Percentiles rank a stretch among this genome's conserved stretches.
Conservation (phyloP, 768 basidiomycete genomes). For the Chalciporus pseudorubinellus region DNA sequence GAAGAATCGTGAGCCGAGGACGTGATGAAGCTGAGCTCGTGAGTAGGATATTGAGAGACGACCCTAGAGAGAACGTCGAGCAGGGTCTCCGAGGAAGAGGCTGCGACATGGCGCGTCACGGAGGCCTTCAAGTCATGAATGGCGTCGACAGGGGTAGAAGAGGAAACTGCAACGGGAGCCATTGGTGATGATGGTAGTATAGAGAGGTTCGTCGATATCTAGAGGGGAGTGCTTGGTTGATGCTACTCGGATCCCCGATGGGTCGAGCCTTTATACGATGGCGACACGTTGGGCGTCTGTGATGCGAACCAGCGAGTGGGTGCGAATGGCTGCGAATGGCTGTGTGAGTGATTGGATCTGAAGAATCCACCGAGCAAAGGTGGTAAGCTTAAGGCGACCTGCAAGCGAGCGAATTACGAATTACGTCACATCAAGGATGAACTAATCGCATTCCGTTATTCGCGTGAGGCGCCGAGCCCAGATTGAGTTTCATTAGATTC, state of each 20-base stretch:
- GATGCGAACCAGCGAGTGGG: background rate
- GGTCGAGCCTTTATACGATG: slow-evolving; percentile 22
- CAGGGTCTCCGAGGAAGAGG: slow-evolving; percentile 16
- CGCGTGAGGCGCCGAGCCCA: slow-evolving; percentile 9
- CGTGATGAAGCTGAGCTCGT: slow-evolving; percentile 26
- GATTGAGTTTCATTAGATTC: slow-evolving; percentile 1
- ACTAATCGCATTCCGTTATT: background rate
- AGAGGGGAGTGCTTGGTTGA: background rate
- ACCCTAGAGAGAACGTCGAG: slow-evolving; percentile 24
- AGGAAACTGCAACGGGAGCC: slow-evolving; percentile 16
- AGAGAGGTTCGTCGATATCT: background rate
- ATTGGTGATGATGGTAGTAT: slow-evolving; percentile 1
- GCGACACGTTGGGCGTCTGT: background rate
- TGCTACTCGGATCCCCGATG: slow-evolving; percentile 3
- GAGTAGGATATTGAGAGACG: slow-evolving; percentile 19
- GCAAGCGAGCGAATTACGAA: background rate
- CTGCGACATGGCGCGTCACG: slow-evolving; percentile 8
- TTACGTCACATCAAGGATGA: slow-evolving; percentile 2
- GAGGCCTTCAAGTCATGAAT: slow-evolving; percentile 15
- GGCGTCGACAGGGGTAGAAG: slow-evolving; percentile 8
- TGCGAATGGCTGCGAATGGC: background rate
- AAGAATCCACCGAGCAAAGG: background rate
- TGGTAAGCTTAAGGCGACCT: background rate
- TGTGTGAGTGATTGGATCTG: background rate
- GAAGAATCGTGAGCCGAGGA: slow-evolving; percentile 31